Evolutionary conservation across 2,329 filamentous ascomycete species (phyloP).

Genomic region (Raffaelea arxii): DNA sequence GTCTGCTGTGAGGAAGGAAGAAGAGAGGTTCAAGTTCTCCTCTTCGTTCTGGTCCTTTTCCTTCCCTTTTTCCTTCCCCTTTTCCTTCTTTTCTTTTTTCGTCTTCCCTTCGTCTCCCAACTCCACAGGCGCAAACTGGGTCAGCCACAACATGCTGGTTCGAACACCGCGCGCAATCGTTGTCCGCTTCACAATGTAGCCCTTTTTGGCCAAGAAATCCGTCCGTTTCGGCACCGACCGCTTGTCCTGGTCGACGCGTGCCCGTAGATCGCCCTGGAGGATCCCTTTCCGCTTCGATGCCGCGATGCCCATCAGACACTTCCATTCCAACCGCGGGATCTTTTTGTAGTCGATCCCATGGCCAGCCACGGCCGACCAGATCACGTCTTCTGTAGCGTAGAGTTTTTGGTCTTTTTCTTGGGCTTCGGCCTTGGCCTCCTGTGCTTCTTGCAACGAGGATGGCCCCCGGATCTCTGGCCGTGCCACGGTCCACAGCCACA

Average conservation of each 20-base stretch:
- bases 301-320: constrained; percentile 47
- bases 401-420: constrained; percentile 19
- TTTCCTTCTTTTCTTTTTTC: too few species aligned
- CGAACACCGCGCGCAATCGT: constrained; percentile 48
- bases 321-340: constrained; percentile 49
- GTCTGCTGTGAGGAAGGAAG: constrained; percentile 24
- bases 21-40: constrained; percentile 19
- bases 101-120: constrained; percentile 22
- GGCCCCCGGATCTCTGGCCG: constrained; percentile 24
- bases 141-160: constrained; percentile 54
- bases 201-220: constrained; percentile 47
- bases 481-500: constrained; percentile 30
- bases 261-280: constrained; percentile 49
- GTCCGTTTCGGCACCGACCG: constrained; percentile 53
- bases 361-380: constrained; percentile 51
- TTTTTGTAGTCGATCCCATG: constrained; percentile 50
- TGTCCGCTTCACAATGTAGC: constrained; percentile 52
- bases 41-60: neutral
- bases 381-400: constrained; percentile 42
- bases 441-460: neutral
- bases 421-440: neutral
- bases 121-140: constrained; percentile 39
- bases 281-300: constrained; percentile 45
- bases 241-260: constrained; percentile 51
- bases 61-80: too few species aligned